Conservation (phyloP, 257 asterid genomes). For the Solanum chmielewskii region DNA sequence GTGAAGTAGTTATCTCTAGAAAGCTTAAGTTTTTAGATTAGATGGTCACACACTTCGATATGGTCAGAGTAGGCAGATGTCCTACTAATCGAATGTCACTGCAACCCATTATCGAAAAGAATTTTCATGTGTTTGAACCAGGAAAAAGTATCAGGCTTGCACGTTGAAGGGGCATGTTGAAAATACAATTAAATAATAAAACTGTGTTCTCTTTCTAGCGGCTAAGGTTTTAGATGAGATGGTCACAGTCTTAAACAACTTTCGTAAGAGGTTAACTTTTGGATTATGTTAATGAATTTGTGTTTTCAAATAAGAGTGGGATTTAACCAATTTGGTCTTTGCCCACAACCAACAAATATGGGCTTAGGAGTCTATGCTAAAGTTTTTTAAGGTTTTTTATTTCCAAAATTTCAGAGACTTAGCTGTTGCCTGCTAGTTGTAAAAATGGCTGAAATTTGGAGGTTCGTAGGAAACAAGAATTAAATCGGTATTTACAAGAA, state of each 20-base stretch:
- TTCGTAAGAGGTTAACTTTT: neutral
- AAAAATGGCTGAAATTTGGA: neutral
- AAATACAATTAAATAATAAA: neutral
- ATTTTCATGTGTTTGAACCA: neutral
- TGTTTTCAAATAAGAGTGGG: neutral
- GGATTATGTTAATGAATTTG: neutral
- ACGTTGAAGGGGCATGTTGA: neutral
- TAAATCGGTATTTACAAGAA: neutral
- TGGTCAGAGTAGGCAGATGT: neutral
- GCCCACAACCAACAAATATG: neutral
- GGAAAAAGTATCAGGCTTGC: neutral
- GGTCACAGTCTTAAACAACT: neutral
- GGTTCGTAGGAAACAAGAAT: neutral
- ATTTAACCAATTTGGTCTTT: neutral
- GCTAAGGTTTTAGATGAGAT: neutral
- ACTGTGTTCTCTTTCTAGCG: neutral
- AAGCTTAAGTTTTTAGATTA: neutral
- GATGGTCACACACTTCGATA: neutral
- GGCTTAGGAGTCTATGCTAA: neutral
- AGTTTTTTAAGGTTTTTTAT: neutral
- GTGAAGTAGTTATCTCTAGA: neutral
- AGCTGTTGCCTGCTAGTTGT: neutral
- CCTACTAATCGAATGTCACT: neutral
- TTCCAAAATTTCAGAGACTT: neutral
- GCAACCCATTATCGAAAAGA: neutral